Percentiles rank a stretch among this genome's conserved stretches.
Evolutionary conservation across 2,329 filamentous ascomycete genomes (phyloP).

Genomic region (Mariannaea sp.): DNA sequence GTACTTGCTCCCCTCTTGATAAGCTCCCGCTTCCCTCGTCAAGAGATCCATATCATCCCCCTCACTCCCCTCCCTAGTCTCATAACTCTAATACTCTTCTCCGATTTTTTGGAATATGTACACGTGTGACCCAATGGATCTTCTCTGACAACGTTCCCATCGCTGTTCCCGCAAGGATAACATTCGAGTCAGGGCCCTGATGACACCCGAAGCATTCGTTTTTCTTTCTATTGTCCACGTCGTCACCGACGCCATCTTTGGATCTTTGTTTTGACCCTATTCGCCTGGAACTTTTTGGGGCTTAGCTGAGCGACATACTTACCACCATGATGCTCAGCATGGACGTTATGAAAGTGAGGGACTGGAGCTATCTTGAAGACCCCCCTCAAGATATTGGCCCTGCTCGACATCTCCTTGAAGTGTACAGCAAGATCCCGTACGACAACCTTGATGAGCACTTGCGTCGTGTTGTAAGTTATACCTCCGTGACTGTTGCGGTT

Average conservation of each 20-base stretch:
- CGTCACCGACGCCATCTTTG: constrained; percentile 4
- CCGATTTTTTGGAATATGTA: background rate
- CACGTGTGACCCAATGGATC: constrained; percentile 20
- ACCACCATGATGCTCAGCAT: constrained; percentile 36
- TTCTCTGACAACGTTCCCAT: constrained; percentile 8
- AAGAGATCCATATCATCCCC: background rate
- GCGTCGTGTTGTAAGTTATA: constrained; percentile 42
- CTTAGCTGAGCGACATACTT: constrained; percentile 1
- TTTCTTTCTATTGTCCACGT: background rate
- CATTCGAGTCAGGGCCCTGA: constrained; percentile 18
- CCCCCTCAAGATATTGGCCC: constrained; percentile 46
- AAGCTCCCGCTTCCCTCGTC: background rate
- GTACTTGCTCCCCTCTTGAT: background rate
- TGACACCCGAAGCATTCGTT: constrained; percentile 19
- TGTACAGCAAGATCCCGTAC: constrained; percentile 46
- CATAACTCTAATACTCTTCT: background rate
- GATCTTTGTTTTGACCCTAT: background rate
- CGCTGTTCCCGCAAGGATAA: constrained; percentile 15
- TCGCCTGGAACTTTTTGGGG: background rate
- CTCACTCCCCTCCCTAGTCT: too few species aligned
- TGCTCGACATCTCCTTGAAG: constrained; percentile 44
- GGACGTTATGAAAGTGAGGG: constrained; percentile 44
- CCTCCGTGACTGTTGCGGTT: background rate
- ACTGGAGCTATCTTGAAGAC: constrained; percentile 46
- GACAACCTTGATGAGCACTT: constrained; percentile 45